A percentile compares a stretch with the other conserved stretches of the same genome.
phyloP scores from a whole-genome alignment of 108 stramenopile genomes.

The Skeletonema marinoi region DNA sequence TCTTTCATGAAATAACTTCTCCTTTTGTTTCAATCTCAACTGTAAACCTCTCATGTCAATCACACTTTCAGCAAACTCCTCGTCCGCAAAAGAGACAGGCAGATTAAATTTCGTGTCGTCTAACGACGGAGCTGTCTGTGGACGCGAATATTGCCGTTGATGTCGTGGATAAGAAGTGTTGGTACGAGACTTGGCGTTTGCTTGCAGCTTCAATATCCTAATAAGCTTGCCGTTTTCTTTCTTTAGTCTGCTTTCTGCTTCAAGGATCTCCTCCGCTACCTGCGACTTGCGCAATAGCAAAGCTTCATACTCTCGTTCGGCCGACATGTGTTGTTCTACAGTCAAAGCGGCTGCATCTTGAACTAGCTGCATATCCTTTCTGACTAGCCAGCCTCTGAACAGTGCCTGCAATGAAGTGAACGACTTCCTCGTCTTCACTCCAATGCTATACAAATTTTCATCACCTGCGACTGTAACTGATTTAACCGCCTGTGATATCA shows the following conservation, averaged over 20 bases:
- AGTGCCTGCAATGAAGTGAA: constrained; percentile 13
- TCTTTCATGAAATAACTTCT: constrained; percentile 9
- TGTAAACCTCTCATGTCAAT: constrained; percentile 14
- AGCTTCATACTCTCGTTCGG: background rate
- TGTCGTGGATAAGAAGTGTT: background rate
- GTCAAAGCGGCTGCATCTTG: background rate
- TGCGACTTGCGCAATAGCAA: constrained; percentile 17
- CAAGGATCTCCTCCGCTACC: constrained; percentile 17
- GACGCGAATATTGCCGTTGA: background rate
- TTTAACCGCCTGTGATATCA: constrained; percentile 2
- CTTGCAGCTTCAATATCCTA: constrained; percentile 20
- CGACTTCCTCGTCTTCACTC: constrained; percentile 21
- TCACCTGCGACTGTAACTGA: constrained; percentile 13
- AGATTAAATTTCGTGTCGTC: background rate
- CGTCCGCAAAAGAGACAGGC: background rate
- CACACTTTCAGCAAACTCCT: constrained; percentile 17
- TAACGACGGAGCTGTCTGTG: constrained; percentile 10
- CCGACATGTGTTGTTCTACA: background rate
- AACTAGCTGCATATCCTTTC: background rate
- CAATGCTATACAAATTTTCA: constrained; percentile 20
- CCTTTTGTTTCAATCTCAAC: constrained; percentile 16
- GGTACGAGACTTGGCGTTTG: background rate
- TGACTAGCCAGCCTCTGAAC: constrained; percentile 15
- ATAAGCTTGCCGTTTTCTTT: constrained; percentile 18
- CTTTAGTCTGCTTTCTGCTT: constrained; percentile 25